Evolutionary conservation across 441 rosid genomes (phyloP).

Genomic region (Breynia disticha): DNA sequence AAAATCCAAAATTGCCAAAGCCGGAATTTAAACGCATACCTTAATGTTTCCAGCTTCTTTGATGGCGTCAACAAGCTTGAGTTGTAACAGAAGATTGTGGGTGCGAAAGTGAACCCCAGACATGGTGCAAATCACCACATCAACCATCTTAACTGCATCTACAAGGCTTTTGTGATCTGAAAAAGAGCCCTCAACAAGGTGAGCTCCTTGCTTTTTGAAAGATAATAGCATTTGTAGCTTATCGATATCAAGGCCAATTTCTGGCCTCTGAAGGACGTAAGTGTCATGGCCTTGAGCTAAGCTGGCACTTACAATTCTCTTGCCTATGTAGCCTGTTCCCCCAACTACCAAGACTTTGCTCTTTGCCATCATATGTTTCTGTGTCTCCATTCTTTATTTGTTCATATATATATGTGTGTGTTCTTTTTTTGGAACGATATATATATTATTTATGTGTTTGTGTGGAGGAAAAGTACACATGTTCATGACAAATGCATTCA

Average conservation of each 20-base stretch:
- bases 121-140: conserved; percentile 70
- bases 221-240: conserved; percentile 49
- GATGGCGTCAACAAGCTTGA: conserved; percentile 76
- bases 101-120: conserved; percentile 67
- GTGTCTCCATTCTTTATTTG: not conserved
- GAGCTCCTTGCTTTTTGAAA: conserved; percentile 60
- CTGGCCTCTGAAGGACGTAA: conserved; percentile 56
- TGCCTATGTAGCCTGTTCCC: conserved; percentile 71
- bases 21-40: conserved; percentile 22
- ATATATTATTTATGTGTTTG: too few relatives aligned
- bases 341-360: conserved; percentile 67
- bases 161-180: conserved; percentile 55
- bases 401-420: too few relatives aligned
- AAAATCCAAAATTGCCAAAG: too few relatives aligned
- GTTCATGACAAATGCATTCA: too few relatives aligned
- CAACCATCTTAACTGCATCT: conserved; percentile 60
- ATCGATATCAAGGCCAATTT: conserved; percentile 64
- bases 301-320: conserved; percentile 69
- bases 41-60: conserved; percentile 77
- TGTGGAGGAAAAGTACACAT: too few relatives aligned
- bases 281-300: conserved; percentile 54
- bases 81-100: conserved; percentile 60
- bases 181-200: conserved; percentile 49
- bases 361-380: conserved; percentile 17
- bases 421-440: too few relatives aligned